Evolutionary conservation across 2,329 filamentous ascomycete species (phyloP), one percentile per base, ranked within the genome.

Genomic region (Trichoderma aggressivum): DNA sequence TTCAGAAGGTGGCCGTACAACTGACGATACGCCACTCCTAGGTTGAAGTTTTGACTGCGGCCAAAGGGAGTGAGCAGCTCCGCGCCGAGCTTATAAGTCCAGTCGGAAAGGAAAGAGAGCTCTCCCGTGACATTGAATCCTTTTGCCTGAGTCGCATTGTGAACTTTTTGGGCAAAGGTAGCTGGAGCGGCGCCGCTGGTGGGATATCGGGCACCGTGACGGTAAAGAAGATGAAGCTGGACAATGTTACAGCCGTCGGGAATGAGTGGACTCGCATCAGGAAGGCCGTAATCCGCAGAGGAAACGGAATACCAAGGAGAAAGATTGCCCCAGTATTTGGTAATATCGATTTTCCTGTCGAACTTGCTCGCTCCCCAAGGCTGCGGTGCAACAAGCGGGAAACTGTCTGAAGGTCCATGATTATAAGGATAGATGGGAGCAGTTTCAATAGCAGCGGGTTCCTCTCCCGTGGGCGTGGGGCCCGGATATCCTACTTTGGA

Each of bases 31-130:
- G 61, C 61, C n/a, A 64, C 61, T 32, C 62, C 62, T 12, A 64
- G 62, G 55, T 64, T 64, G 62, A 64, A 64, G 62, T 64, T 64
- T 64, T 64, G 62, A 30, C 62, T 64, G 43, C 62, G 62, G 62
- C 62, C 62, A 34, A 64, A 64, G 14, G 62, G 62, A 4, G 62
- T 64, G 43, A 64, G 62, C n/a, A 64, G 28, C 62, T 64, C 62
- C 5, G 62, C 62, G 18, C 62, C 62, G 43, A 64, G 62, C 21
- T 64, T 64, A 12, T 64, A 64, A 18, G 62, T 32, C 62, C 62
- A 64, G 28, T 36, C 30, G 10, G 62, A 21, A 1, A 64, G 43
- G 30, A 64, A 64, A 2, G 62, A n/a, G 3, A 64, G 30, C 11
- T 53, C 47, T 14, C 47, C 47, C 2, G 47, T 53, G 47, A 53